Evolutionary conservation across 495 filamentous ascomycete genomes (phyloP).

Genomic region (Immersiella caudata): DNA sequence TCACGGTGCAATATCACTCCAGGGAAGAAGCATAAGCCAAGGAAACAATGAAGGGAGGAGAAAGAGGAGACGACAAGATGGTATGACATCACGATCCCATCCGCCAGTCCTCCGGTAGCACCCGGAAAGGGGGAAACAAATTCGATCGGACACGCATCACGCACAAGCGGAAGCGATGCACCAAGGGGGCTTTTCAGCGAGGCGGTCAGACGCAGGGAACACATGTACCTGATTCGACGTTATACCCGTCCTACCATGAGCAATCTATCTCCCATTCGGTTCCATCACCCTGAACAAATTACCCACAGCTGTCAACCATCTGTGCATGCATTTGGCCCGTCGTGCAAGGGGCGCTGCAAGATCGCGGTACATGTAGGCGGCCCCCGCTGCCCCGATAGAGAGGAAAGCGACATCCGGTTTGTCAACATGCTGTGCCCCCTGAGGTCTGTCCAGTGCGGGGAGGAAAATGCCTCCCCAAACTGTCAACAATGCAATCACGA

Average conservation of each 20-base stretch:
- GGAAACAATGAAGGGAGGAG: not conserved
- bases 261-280: not conserved
- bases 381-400: not conserved
- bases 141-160: not conserved
- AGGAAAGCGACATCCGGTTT: not conserved
- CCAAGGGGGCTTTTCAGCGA: too few relatives aligned
- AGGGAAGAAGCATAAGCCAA: not conserved
- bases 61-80: not conserved
- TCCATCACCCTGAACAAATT: not conserved
- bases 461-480: not conserved
- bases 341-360: not conserved
- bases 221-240: not conserved
- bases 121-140: not conserved
- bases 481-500: too few relatives aligned
- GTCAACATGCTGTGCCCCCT: not conserved
- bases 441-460: not conserved
- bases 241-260: not conserved
- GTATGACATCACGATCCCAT: constrained; percentile 5
- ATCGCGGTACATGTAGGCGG: not conserved
- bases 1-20: constrained; percentile 19
- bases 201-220: not conserved
- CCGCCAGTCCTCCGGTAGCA: not conserved
- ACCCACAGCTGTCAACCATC: not conserved
- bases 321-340: not conserved
- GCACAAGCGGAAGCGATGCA: not conserved